Evolutionary conservation across 1,284 basidiomycete genomes (phyloP).

Genomic region (Pascua guehoae): DNA sequence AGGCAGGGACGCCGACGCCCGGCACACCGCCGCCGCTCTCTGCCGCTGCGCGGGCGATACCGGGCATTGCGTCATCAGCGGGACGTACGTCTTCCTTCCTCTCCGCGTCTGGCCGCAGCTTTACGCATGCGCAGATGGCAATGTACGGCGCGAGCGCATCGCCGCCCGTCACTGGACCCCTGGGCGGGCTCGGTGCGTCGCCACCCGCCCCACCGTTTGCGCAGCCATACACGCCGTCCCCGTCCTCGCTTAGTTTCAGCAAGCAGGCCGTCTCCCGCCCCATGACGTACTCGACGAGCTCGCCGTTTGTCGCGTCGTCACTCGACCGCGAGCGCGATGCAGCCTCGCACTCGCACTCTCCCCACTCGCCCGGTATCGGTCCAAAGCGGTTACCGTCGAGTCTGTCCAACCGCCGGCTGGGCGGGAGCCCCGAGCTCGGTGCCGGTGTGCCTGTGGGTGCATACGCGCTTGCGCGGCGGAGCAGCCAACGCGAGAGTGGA

Average conservation of each 20-base stretch:
- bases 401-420: no score
- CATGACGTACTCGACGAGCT: constrained; percentile 25
- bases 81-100: constrained; percentile 42
- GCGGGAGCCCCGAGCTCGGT: no score
- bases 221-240: constrained; percentile 14
- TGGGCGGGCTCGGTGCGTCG: constrained; percentile 17
- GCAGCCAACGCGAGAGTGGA: constrained; percentile 33
- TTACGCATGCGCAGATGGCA: constrained; percentile 46
- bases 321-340: constrained; percentile 25
- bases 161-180: constrained; percentile 20
- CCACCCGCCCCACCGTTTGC: constrained; percentile 7
- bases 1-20: background rate
- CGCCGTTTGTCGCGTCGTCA: constrained; percentile 38
- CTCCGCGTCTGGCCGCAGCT: constrained; percentile 46
- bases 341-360: no score
- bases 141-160: constrained; percentile 22
- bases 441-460: constrained; percentile 5
- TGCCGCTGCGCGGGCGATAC: constrained; percentile 5
- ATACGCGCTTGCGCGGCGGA: constrained; percentile 23
- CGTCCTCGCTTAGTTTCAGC: constrained; percentile 35
- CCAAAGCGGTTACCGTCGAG: no score
- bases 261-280: constrained; percentile 34
- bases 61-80: background rate
- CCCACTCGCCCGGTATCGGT: no score
- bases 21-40: background rate